Conservation (phyloP, 179 eudicot species). For the Silene coronaria region DNA sequence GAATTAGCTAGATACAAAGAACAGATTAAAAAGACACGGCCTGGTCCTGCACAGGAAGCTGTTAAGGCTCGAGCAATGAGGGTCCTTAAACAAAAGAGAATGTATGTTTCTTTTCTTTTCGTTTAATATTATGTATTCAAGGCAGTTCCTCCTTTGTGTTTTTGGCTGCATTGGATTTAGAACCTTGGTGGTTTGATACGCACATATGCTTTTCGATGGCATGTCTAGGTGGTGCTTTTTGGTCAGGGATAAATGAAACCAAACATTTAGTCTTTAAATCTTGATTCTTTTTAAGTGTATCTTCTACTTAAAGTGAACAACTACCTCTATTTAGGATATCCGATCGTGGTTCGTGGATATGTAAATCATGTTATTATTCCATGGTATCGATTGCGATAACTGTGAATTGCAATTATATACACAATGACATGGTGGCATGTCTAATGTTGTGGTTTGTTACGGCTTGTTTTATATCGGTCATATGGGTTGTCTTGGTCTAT, state of each 20-base stretch:
- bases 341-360: neutral
- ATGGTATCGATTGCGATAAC: neutral
- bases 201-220: neutral
- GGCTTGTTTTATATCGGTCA: neutral
- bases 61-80: constrained; percentile 96
- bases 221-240: neutral
- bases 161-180: neutral
- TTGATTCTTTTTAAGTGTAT: neutral
- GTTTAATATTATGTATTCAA: neutral
- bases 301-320: neutral
- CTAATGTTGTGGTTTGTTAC: neutral
- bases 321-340: neutral
- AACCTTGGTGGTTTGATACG: neutral
- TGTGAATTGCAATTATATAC: neutral
- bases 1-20: constrained; percentile 80
- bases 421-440: neutral
- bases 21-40: constrained; percentile 83
- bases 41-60: constrained; percentile 96
- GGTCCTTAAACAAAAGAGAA: constrained; percentile 78
- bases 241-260: neutral
- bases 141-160: neutral
- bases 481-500: neutral
- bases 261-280: neutral
- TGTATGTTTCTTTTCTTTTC: constrained; percentile 40
- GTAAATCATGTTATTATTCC: neutral